Conservation (phyloP, 2,329 filamentous ascomycete genomes). For the Pseudocercospora pini-densiflorae region DNA sequence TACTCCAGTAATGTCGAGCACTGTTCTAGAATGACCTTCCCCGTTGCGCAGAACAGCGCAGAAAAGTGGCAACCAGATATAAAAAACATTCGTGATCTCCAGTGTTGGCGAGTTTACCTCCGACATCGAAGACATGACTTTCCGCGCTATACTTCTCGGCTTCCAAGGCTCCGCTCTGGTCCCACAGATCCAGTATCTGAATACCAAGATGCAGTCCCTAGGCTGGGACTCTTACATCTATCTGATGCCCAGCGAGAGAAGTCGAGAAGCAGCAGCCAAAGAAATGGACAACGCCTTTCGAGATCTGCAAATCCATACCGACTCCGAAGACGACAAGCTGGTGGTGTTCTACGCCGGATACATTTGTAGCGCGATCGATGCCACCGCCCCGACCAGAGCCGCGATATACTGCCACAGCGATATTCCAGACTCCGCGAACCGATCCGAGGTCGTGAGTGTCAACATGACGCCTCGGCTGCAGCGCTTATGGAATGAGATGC, state of each 20-base stretch:
- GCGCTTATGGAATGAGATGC: not conserved
- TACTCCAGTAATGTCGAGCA: too few relatives aligned
- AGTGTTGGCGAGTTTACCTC: too few relatives aligned
- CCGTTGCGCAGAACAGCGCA: too few relatives aligned
- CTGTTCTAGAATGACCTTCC: too few relatives aligned
- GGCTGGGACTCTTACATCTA: not conserved
- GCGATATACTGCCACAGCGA: not conserved
- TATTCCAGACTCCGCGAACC: not conserved
- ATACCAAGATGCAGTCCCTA: not conserved
- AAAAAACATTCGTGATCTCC: not conserved
- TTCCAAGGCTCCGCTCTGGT: not conserved
- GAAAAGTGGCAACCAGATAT: too few relatives aligned
- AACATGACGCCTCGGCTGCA: not conserved
- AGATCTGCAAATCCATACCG: not conserved
- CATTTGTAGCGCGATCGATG: not conserved
- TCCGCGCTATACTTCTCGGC: not conserved
- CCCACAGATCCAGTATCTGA: not conserved
- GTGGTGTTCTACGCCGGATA: not conserved
- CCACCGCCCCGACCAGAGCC: not conserved
- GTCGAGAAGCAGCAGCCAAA: not conserved
- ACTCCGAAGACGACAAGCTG: not conserved
- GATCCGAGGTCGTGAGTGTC: not conserved
- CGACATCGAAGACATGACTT: not conserved
- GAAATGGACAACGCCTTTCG: not conserved
- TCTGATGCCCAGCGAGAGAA: not conserved